Evolutionary conservation across 2,329 filamentous ascomycete genomes (phyloP).

Genomic region (Coniochaeta sp.): DNA sequence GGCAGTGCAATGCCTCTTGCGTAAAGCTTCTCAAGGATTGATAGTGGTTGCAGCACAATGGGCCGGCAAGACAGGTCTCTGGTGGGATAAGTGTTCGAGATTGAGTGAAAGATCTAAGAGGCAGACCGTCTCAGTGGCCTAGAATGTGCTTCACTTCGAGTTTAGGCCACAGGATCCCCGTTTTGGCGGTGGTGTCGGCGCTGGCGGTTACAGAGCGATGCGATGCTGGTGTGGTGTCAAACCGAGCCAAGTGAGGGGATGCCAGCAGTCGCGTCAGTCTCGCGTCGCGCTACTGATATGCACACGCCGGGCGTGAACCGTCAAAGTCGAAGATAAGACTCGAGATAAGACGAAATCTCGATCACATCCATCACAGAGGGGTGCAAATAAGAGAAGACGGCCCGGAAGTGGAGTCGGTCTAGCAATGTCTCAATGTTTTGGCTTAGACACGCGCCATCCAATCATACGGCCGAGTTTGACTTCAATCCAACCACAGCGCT

Average conservation of each 20-base stretch:
- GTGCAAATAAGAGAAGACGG: not conserved
- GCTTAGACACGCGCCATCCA: not conserved
- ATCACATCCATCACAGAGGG: too few species aligned
- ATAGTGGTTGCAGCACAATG: not conserved
- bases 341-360: not conserved
- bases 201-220: not conserved
- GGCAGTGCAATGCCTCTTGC: not conserved
- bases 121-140: not conserved
- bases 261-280: not conserved
- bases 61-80: not conserved
- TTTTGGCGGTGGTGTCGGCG: not conserved
- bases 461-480: not conserved
- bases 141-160: not conserved
- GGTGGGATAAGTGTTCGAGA: not conserved
- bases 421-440: slow-evolving; percentile 3
- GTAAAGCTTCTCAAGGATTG: not conserved
- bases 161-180: not conserved
- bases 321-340: not conserved
- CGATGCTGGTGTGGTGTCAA: not conserved
- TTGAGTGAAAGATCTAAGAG: not conserved
- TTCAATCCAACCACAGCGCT: slow-evolving; percentile 1
- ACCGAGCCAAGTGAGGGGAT: not conserved
- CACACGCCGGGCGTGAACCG: not conserved
- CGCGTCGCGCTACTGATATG: not conserved
- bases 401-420: not conserved